Percentiles rank a stretch among this genome's conserved stretches.
Evolutionary conservation across 352 stramenopile species (phyloP).

Genomic region (Phytopythium ostracodes): DNA sequence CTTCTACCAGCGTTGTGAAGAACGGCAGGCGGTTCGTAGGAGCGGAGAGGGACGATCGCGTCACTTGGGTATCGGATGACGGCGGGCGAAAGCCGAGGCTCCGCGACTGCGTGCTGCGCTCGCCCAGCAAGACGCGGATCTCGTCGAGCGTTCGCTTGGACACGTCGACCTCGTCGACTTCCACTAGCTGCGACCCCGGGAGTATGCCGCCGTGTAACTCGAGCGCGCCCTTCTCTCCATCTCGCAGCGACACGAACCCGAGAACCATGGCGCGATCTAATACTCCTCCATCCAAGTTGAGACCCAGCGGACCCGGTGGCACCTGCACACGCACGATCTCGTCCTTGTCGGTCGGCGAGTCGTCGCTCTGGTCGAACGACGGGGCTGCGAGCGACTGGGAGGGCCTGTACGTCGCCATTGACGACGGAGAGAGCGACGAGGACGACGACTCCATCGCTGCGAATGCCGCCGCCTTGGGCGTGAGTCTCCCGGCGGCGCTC

Average conservation of each 20-base stretch:
- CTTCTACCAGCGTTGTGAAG: slow-evolving; percentile 36
- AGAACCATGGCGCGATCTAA: slow-evolving; percentile 40
- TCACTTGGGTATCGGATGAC: slow-evolving; percentile 1
- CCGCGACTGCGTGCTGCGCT: slow-evolving; percentile 24
- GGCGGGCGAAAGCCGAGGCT: slow-evolving; percentile 46
- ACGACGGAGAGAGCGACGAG: slow-evolving; percentile 1
- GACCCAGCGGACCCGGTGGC: slow-evolving; percentile 45
- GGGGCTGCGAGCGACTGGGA: neutral
- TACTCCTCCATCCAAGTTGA: slow-evolving; percentile 44
- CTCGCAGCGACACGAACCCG: slow-evolving; percentile 55
- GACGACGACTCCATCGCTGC: neutral
- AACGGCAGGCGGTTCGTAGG: slow-evolving; percentile 10
- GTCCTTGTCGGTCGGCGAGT: neutral
- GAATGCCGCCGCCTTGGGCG: neutral
- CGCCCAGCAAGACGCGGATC: slow-evolving; percentile 38
- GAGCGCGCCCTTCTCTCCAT: slow-evolving; percentile 39
- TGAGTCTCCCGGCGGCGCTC: neutral
- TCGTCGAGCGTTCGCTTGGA: slow-evolving; percentile 31
- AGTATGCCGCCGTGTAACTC: slow-evolving; percentile 38
- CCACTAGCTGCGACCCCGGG: slow-evolving; percentile 42
- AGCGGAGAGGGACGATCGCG: neutral
- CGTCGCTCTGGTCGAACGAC: neutral
- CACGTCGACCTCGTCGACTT: slow-evolving; percentile 64
- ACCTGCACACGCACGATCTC: slow-evolving; percentile 34
- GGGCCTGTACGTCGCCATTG: neutral